phyloP scores from a whole-genome alignment of 495 filamentous ascomycete genomes.

The Sporormia fimetaria region DNA sequence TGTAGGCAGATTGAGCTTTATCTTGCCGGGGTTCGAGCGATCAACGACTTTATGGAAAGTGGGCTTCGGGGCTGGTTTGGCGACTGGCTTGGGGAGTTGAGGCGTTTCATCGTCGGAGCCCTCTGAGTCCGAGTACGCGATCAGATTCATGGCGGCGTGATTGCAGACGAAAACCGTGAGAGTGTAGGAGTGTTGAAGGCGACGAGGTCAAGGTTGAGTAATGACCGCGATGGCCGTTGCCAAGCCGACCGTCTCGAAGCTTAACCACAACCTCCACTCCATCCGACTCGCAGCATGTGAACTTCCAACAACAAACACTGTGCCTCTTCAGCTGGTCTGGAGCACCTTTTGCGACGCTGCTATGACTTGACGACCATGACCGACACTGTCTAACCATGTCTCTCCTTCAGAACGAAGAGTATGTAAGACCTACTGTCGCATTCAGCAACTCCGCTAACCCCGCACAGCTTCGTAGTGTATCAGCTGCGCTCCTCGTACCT shows the following conservation, averaged over 20 bases:
- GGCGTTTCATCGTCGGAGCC: conserved; percentile 50
- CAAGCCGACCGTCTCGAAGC: conserved; percentile 2
- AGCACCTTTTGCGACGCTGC: not conserved
- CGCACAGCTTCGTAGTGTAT: conserved; percentile 73
- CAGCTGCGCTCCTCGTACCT: conserved; percentile 88
- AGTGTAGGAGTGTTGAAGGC: conserved; percentile 1
- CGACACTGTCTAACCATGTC: conserved; percentile 53
- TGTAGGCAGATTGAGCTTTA: conserved; percentile 60
- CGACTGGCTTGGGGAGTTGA: conserved; percentile 28
- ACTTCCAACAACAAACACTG: no score
- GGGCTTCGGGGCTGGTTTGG: conserved; percentile 36
- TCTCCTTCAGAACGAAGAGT: conserved; percentile 95
- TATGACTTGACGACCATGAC: no score
- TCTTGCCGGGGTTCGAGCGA: conserved; percentile 67
- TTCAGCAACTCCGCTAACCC: conserved; percentile 10
- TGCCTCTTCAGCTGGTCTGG: conserved; percentile 22
- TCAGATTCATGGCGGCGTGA: conserved; percentile 27
- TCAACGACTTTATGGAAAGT: conserved; percentile 66
- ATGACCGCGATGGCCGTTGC: not conserved
- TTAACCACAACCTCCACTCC: conserved; percentile 3
- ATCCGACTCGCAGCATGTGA: not conserved
- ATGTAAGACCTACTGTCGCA: conserved; percentile 31
- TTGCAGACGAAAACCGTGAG: not conserved
- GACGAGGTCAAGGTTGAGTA: conserved; percentile 9
- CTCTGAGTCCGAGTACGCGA: conserved; percentile 59